Evolutionary conservation across 768 basidiomycete species (phyloP).

Genomic region (Leccinum uliginosum): DNA sequence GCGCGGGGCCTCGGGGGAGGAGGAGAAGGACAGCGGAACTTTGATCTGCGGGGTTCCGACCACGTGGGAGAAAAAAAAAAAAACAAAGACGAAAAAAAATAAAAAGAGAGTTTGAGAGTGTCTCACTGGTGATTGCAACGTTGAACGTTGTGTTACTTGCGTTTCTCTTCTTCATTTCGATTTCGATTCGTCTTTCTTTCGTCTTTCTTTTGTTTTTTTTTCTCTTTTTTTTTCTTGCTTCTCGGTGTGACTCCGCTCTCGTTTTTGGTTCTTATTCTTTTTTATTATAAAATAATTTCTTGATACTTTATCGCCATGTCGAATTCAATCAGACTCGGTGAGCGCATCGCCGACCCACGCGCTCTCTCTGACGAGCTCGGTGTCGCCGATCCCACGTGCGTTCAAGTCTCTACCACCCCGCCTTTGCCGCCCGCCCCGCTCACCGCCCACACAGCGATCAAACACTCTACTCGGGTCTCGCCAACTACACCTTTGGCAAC

Average conservation of each 20-base stretch:
- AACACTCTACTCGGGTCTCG: conserved; percentile 35
- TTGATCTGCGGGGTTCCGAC: not conserved
- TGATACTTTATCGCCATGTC: conserved; percentile 22
- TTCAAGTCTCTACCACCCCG: not conserved
- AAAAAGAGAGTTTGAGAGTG: not conserved
- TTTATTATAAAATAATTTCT: not conserved
- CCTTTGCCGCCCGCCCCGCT: not conserved
- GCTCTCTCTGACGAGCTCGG: conserved; percentile 26
- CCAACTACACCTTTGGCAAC: conserved; percentile 41
- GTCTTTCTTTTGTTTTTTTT: not conserved
- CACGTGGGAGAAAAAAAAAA: conserved; percentile 17
- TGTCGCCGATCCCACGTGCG: conserved; percentile 4
- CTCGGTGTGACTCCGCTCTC: not conserved
- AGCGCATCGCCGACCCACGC: conserved; percentile 29
- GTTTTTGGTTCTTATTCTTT: not conserved
- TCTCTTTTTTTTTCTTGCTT: conserved; percentile 8
- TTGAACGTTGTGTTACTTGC: not conserved
- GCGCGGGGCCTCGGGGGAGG: not conserved
- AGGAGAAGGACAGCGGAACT: not conserved
- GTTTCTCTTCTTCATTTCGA: not conserved
- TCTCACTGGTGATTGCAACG: not conserved
- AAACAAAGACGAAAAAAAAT: conserved; percentile 9
- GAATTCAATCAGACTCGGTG: conserved; percentile 13
- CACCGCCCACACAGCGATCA: not conserved
- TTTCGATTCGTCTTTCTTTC: not conserved